Conservation (phyloP, 2,329 filamentous ascomycete genomes). For the Blastomyces silverae region DNA sequence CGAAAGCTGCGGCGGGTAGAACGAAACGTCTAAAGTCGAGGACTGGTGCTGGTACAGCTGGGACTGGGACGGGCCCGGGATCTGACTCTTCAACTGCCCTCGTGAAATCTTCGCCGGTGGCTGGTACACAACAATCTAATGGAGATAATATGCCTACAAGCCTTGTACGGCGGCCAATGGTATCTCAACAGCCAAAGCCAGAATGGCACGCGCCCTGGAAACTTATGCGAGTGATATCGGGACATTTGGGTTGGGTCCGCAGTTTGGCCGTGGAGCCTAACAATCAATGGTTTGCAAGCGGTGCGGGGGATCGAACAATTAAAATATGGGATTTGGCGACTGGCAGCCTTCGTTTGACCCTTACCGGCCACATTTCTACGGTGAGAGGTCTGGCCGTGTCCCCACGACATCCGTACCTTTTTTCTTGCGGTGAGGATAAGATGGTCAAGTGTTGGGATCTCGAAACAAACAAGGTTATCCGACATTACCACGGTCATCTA, state of each 20-base stretch:
- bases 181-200: constrained; percentile 63
- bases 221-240: constrained; percentile 93
- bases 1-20: constrained; percentile 55
- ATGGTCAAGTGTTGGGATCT: constrained; percentile 99
- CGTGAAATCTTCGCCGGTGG: constrained; percentile 32
- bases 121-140: constrained; percentile 27
- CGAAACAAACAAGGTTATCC: constrained; percentile 98
- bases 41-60: constrained; percentile 44
- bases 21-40: constrained; percentile 57
- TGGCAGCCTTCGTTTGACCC: constrained; percentile 72
- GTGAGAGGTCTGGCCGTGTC: constrained; percentile 89
- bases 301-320: constrained; percentile 90
- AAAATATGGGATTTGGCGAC: constrained; percentile 97
- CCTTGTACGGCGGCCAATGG: constrained; percentile 56
- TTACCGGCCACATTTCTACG: constrained; percentile 91
- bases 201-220: constrained; percentile 99
- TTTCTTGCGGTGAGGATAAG: constrained; percentile 97
- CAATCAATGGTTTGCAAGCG: constrained; percentile 96
- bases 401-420: constrained; percentile 89
- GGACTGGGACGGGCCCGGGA: constrained; percentile 41
- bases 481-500: constrained; percentile 94
- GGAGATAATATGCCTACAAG: constrained; percentile 49
- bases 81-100: constrained; percentile 51
- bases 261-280: constrained; percentile 85
- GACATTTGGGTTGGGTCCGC: constrained; percentile 92